Base-by-base conservation (phyloP, 768 basidiomycete species). In the Mycena indigotica region DNA sequence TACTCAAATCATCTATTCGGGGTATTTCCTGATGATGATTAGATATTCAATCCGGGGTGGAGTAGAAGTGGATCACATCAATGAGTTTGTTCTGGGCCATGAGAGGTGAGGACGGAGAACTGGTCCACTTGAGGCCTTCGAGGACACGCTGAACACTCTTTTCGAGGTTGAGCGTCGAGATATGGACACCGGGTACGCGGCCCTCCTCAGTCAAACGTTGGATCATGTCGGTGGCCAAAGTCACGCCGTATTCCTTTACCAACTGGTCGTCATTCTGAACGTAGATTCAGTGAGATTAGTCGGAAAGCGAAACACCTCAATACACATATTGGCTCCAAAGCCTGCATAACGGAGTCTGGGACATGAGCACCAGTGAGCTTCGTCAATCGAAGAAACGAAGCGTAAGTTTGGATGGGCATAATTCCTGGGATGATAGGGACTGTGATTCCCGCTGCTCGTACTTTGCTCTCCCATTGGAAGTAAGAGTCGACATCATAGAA, bases 321-420 rank as follows among this genome's bases (percentile, higher is more conserved):
- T 68, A 95, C 95, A 63, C 86, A 84, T 62, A 98, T 91, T 1
- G 80, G 79, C 25, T 90, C 84, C 0, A 98, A 75, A 57, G 84
- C 85, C 1, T 79, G 67, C 73, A 87, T 78, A 49, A 96, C 77
- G 12, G 75, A 67, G 2, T 79, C 73, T 0, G 96, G 96, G 17
- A 98, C 86, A 21, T 78, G 79, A 3, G 87, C 85, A 17, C 90
- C 89, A 60, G 93, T 95, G 41, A 99, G 78, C 70, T 95, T 97
- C 21, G 88, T 91, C 65, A 98, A 78, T 45, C 97, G 87, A 44
- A 89, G 77, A 74, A 99, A 98, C 1, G 97, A 97, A 3, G 89
- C 84, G 69, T 95, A 96, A 23, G 92, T 98, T 69, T 98, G 97
- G 55, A 99, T 93, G 0, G 97, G 96, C 95, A 98, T 97, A 53